Base-by-base conservation (phyloP, 2,329 filamentous ascomycete species). In the Cryphonectria parasitica region DNA sequence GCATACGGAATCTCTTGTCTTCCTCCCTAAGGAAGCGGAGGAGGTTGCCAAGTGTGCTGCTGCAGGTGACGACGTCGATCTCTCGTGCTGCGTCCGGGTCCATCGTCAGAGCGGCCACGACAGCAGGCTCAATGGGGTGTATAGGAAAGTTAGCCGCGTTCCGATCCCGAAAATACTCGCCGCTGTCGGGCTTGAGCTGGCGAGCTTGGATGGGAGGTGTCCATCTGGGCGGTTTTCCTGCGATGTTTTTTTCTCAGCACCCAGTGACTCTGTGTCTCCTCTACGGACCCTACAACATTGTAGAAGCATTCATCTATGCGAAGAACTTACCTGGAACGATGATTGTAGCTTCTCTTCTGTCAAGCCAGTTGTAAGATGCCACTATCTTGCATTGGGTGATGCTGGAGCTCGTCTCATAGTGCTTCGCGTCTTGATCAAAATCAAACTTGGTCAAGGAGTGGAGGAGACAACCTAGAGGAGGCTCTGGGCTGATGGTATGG, bases 21-120 rank as follows among this genome's bases (percentile, higher is more conserved):
- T 81, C 72, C 0, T 80, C 80, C 1, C 82, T 79, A 5, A 83
- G 80, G 73, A 90, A 91, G 1, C 88, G 83, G 0, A 91, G 79
- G 0, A 92, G 83, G 75, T 87, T 90, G 0, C 88, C 87, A 0
- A 92, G 71, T 0, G 88, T 91, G 73, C 85, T 91, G 0, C 83
- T 83, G 71, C 90, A 92, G 0, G 82, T 87, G 43, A 89, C 82
- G 2, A 93, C 74, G 74, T 92, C 86, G 45, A 90, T 71, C 2
- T 79, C 74, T 1, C 76, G 52, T 65, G 83, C 65, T 39, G 76
- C 81, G 1, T 78, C 73, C 0, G 82, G 79, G 3, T 84, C 74
- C 11, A 78, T 75, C 1, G 75, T 75, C 1, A 88, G 71, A 1
- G 83, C 39, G 0, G 77, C 77, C 1, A 76, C 74, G 8, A 88